These are phyloP conservation scores for Lentinula raphanica DNA, from an alignment of 768 basidiomycete species.

Conservation along the genomic window DNA sequence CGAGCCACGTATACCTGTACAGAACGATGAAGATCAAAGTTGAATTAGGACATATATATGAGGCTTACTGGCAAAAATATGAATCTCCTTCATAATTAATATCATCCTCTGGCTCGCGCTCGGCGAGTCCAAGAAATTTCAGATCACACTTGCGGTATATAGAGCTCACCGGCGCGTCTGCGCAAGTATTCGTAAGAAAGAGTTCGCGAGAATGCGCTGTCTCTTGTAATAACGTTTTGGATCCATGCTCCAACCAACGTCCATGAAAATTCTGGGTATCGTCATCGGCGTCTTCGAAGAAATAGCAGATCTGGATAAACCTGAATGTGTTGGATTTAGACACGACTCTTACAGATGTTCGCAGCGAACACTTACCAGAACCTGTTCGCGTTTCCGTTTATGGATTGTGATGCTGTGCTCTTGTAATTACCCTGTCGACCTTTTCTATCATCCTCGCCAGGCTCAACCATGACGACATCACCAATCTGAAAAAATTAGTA, in stretches of 20 bases:
- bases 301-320: constrained; percentile 67
- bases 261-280: constrained; percentile 49
- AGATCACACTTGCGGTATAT: constrained; percentile 59
- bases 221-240: constrained; percentile 62
- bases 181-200: constrained; percentile 46
- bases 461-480: constrained; percentile 59
- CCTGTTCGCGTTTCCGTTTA: constrained; percentile 51
- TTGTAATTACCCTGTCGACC: constrained; percentile 35
- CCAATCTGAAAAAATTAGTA: constrained; percentile 39
- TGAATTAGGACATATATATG: neutral
- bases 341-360: neutral
- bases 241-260: constrained; percentile 66
- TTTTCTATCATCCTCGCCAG: constrained; percentile 44
- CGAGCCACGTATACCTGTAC: constrained; percentile 48
- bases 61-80: constrained; percentile 54
- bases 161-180: constrained; percentile 45
- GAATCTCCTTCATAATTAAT: constrained; percentile 30
- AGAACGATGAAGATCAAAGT: neutral
- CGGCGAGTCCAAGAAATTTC: constrained; percentile 31
- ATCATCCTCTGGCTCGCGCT: constrained; percentile 45
- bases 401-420: constrained; percentile 37
- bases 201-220: constrained; percentile 59
- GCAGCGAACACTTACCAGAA: constrained; percentile 43
- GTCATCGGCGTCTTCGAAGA: constrained; percentile 38
- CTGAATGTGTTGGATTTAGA: constrained; percentile 27